phyloP scores from a whole-genome alignment of 2,329 filamentous ascomycete species.

The Cladorrhinum sp. region DNA sequence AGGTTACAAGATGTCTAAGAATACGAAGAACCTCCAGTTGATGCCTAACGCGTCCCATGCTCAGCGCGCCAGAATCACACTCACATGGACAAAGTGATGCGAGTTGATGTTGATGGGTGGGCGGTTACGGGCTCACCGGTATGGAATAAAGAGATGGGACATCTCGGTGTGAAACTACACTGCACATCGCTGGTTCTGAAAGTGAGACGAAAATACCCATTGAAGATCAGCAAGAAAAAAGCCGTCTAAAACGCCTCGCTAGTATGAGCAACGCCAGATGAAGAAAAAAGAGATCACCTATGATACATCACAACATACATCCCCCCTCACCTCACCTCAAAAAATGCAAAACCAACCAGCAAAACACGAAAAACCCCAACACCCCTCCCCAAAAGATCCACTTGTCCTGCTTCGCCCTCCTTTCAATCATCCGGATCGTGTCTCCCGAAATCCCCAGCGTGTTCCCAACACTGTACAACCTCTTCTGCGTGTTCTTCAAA shows the following conservation, averaged over 20 bases:
- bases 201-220: too few relatives aligned
- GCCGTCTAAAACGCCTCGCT: conserved; percentile 27
- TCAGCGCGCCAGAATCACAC: too few relatives aligned
- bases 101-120: too few relatives aligned
- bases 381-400: conserved; percentile 95
- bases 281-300: neutral
- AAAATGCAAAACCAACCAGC: conserved; percentile 85
- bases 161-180: too few relatives aligned
- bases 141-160: too few relatives aligned
- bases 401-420: conserved; percentile 89
- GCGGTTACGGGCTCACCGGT: too few relatives aligned
- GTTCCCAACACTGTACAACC: conserved; percentile 88
- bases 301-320: conserved; percentile 10
- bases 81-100: too few relatives aligned
- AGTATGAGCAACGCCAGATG: neutral
- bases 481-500: conserved; percentile 89
- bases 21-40: too few relatives aligned
- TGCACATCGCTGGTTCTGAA: too few relatives aligned
- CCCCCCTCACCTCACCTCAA: conserved; percentile 55
- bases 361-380: conserved; percentile 83
- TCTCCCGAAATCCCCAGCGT: conserved; percentile 91
- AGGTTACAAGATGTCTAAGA: too few relatives aligned
- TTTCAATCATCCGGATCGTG: conserved; percentile 94
- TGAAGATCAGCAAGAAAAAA: too few relatives aligned
- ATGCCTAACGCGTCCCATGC: too few relatives aligned